Evolutionary conservation across 805 yeast species (phyloP), one percentile per base, ranked within the genome.

Genomic region (Teunomyces barrocoloradensis): DNA sequence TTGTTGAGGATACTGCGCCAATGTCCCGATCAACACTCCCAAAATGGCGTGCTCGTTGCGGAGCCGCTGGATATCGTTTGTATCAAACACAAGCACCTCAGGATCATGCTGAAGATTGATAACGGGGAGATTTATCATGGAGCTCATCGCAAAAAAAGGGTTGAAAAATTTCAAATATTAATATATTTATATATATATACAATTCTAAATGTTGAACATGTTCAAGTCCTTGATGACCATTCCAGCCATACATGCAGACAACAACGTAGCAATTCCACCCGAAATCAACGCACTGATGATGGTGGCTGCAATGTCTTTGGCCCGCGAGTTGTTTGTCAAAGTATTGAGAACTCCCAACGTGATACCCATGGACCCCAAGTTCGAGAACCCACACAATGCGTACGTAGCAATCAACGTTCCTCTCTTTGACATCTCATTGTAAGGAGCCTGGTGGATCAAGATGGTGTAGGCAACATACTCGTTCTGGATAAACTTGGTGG

Each of bases 1-100:
- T 59, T 92, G 99, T 63, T 94, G 99, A 2, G 97, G 94, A n/a
- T 91, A 89, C 41, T 82, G 75, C 0, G 97, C 87, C 27, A 94
- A 68, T 0, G 97, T 87, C 0, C 99, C 99, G 0, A 80, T 68
- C 12, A 92, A 70, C 1, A 85, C 80, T 0, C 99, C 99, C 18
- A 82, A 74, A 1, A 94, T 76, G 11, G 89, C 88, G 13, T 44
- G 29, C 37, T 78, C 66, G 2, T 72, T 71, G 18, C 97, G 71
- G 5, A 90, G 71, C 18, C 46, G 46, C 53, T 76, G 75, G 43
- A 87, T 72, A 43, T 75, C 78, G 0, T 74, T 75, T 1, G 85
- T 54, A 47, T 79, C 77, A 58, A 85, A 90, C 5, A 90, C 69
- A 29, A 87, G 61, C 0, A 84, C 81, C 44, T 71, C 52, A 7